Conservation (phyloP, 148 eudicot genomes). For the Camellia lanceoleosa region DNA sequence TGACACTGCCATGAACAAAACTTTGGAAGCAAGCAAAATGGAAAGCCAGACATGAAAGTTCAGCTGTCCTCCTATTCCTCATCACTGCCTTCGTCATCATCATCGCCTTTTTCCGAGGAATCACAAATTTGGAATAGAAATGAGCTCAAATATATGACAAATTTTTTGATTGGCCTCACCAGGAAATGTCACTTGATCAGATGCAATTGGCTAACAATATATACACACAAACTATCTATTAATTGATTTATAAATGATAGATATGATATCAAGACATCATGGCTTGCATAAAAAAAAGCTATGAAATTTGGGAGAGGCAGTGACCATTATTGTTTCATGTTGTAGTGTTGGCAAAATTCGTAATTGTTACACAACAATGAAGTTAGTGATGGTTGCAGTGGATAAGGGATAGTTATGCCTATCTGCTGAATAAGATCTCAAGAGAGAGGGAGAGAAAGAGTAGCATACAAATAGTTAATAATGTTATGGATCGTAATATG, state of each 20-base stretch:
- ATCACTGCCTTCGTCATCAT: constrained; percentile 27
- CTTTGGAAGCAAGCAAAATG: neutral
- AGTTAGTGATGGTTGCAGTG: too few species aligned
- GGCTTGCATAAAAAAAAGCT: too few species aligned
- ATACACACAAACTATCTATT: too few species aligned
- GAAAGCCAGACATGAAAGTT: neutral
- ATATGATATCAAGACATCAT: too few species aligned
- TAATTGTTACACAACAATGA: too few species aligned
- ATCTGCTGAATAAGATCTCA: too few species aligned
- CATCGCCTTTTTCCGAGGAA: constrained; percentile 33
- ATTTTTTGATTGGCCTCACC: neutral
- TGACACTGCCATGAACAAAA: neutral
- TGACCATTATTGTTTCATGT: too few species aligned
- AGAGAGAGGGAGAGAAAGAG: neutral
- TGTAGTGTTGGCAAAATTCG: too few species aligned
- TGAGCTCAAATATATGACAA: neutral
- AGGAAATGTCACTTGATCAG: neutral
- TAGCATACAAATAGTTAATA: neutral
- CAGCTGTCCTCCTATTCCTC: constrained; percentile 34
- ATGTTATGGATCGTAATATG: neutral
- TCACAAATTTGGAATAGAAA: neutral
- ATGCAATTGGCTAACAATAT: neutral
- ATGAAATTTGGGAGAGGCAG: too few species aligned
- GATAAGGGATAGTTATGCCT: too few species aligned
- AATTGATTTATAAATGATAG: too few species aligned